Evolutionary conservation across 2,329 filamentous ascomycete genomes (phyloP).

Genomic region (Hypoxylon sp.): DNA sequence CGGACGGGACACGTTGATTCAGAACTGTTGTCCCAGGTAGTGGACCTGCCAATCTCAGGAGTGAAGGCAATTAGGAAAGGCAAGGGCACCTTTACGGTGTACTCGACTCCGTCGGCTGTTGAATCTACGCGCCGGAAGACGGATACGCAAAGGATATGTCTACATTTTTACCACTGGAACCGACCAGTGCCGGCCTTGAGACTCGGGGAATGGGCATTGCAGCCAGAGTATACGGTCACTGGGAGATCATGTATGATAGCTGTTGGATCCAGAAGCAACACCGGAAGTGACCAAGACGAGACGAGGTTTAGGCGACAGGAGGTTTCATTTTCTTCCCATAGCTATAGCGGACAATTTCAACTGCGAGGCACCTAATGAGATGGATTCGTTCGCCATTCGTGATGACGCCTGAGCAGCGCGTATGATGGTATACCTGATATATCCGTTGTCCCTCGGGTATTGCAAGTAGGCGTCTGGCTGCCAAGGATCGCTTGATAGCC

Average conservation of each 20-base stretch:
- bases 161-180: not conserved
- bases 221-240: constrained; percentile 8
- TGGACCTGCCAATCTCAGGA: not conserved
- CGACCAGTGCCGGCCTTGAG: constrained; percentile 2
- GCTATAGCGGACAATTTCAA: not conserved
- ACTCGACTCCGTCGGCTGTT: not conserved
- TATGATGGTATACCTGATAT: not conserved
- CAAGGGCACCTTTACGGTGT: not conserved
- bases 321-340: constrained; percentile 4
- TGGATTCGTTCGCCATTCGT: not conserved
- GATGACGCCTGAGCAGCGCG: not conserved
- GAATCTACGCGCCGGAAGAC: not conserved
- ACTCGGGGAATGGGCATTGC: not conserved
- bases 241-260: constrained; percentile 6
- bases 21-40: not conserved
- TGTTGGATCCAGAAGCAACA: constrained; percentile 13
- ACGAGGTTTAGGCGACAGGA: not conserved
- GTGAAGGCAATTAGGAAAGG: not conserved
- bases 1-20: not conserved
- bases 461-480: no score
- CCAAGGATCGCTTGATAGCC: no score
- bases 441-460: no score
- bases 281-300: constrained; percentile 2
- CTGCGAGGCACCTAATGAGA: not conserved
- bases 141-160: not conserved